Percentiles rank a stretch among this genome's conserved stretches.
Conservation (phyloP, 2,329 filamentous ascomycete species). For the Apiospora sp. region DNA sequence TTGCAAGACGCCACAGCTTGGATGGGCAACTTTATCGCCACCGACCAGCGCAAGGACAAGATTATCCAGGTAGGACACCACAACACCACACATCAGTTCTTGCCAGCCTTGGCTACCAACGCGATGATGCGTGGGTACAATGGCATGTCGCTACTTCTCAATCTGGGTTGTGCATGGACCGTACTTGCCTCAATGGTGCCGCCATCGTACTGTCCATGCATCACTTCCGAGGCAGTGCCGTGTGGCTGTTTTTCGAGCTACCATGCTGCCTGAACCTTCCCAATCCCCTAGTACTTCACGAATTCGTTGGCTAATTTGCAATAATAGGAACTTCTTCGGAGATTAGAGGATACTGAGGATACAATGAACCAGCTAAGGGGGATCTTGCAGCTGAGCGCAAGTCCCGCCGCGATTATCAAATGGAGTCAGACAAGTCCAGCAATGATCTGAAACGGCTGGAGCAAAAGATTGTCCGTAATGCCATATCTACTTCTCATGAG, state of each 20-base stretch:
- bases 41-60: constrained; percentile 27
- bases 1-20: constrained; percentile 24
- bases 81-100: background rate
- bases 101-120: background rate
- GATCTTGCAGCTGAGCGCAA: constrained; percentile 29
- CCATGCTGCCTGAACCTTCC: background rate
- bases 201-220: background rate
- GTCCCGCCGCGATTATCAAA: constrained; percentile 29
- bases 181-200: background rate
- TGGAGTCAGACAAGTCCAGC: constrained; percentile 26
- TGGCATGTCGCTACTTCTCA: background rate
- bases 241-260: background rate
- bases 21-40: constrained; percentile 27
- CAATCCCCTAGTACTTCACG: background rate
- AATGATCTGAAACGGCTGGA: constrained; percentile 20
- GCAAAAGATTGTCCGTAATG: constrained; percentile 27
- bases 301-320: background rate
- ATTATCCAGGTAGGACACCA: constrained; percentile 27
- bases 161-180: background rate
- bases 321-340: constrained; percentile 25
- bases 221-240: background rate
- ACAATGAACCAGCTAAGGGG: constrained; percentile 27
- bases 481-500: background rate
- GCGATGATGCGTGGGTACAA: background rate
- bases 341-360: constrained; percentile 21